A percentile compares a stretch with the other conserved stretches of the same genome.
These are phyloP conservation scores for Fusarium sarcochroum DNA, from an alignment of 2,329 filamentous ascomycete genomes.

Conservation along the genomic window DNA sequence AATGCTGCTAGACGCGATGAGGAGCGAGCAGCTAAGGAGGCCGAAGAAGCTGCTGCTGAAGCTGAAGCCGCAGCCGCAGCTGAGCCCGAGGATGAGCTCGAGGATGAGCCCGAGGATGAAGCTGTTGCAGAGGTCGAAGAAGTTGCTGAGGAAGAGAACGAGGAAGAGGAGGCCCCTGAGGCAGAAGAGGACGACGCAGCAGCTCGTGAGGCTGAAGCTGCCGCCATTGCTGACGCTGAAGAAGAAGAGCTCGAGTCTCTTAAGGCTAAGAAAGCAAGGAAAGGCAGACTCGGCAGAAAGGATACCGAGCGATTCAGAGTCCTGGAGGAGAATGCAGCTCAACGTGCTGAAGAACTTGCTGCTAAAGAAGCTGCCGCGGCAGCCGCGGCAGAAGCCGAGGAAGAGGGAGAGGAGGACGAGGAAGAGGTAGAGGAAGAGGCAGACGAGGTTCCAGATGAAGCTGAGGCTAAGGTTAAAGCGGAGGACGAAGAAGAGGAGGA, in stretches of 20 bases:
- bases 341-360: slow-evolving; percentile 46
- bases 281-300: slow-evolving; percentile 47
- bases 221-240: slow-evolving; percentile 48
- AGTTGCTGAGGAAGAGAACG: slow-evolving; percentile 24
- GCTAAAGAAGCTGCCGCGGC: slow-evolving; percentile 23
- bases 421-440: slow-evolving; percentile 48
- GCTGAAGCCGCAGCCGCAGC: slow-evolving; percentile 35
- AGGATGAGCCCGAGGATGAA: slow-evolving; percentile 37
- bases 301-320: slow-evolving; percentile 38
- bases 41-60: background rate
- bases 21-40: slow-evolving; percentile 45
- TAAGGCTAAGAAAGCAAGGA: slow-evolving; percentile 55
- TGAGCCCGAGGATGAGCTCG: slow-evolving; percentile 14
- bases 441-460: slow-evolving; percentile 6
- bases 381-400: slow-evolving; percentile 19
- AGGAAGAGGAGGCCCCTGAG: slow-evolving; percentile 17
- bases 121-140: slow-evolving; percentile 45
- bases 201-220: slow-evolving; percentile 41
- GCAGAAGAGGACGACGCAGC: slow-evolving; percentile 11
- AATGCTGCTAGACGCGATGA: slow-evolving; percentile 36
- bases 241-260: slow-evolving; percentile 60
- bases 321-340: slow-evolving; percentile 26
- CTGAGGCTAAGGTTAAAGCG: background rate
- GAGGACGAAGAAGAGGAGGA: too few species aligned
- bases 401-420: slow-evolving; percentile 6